Evolutionary conservation across 2,329 filamentous ascomycete genomes (phyloP).

Genomic region (Decorospora gaudefroyi): DNA sequence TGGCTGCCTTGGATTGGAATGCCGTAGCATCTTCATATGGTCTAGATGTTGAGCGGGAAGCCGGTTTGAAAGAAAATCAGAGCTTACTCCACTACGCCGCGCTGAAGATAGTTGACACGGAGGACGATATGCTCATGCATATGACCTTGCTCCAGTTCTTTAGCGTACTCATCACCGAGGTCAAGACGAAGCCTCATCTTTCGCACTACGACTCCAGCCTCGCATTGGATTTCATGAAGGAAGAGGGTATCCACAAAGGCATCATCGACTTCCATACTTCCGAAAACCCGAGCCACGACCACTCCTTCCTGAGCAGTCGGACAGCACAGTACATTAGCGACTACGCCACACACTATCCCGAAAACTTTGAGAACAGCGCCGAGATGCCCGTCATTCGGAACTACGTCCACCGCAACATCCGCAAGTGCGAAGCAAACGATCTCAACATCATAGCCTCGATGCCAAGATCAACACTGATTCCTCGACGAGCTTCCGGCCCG

Average conservation of each 20-base stretch:
- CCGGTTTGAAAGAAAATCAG: conserved; percentile 35
- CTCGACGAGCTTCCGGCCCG: conserved; percentile 48
- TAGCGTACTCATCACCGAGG: conserved; percentile 56
- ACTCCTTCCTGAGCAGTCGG: conserved; percentile 59
- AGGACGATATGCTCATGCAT: conserved; percentile 63
- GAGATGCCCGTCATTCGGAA: conserved; percentile 53
- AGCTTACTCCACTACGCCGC: conserved; percentile 61
- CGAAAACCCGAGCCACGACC: conserved; percentile 56
- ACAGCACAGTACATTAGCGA: conserved; percentile 62
- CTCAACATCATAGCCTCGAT: conserved; percentile 62
- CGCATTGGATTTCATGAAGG: conserved; percentile 59
- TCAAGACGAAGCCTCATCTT: conserved; percentile 38
- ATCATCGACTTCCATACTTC: conserved; percentile 57
- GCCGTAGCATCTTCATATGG: conserved; percentile 58
- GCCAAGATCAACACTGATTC: conserved; percentile 58
- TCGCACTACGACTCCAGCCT: conserved; percentile 47
- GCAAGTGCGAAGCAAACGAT: conserved; percentile 60
- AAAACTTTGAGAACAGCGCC: conserved; percentile 57
- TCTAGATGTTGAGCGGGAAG: conserved; percentile 56
- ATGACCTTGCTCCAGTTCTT: conserved; percentile 64
- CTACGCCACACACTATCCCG: conserved; percentile 60
- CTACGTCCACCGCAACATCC: conserved; percentile 56
- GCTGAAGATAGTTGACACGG: conserved; percentile 60
- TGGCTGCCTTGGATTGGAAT: conserved; percentile 60
- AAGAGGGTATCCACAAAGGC: conserved; percentile 56